These are phyloP conservation scores for Rhizomucor miehei DNA, from an alignment of 371 early-diverging fungal species.

Conservation along the genomic window DNA sequence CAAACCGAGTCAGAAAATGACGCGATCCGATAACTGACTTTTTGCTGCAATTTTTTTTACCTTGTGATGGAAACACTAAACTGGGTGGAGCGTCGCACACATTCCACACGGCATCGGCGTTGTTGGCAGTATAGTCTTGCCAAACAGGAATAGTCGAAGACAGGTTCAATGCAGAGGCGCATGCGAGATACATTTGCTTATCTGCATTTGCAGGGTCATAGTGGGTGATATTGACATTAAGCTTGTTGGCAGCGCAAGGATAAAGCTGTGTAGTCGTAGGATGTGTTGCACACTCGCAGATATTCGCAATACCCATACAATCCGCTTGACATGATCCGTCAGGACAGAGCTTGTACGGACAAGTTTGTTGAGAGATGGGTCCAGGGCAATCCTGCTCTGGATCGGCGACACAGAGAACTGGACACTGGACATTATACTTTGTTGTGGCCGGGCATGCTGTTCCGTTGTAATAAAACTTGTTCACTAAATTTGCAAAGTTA, in stretches of 20 bases:
- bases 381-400: constrained; percentile 45
- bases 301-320: constrained; percentile 18
- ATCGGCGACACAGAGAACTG: constrained; percentile 49
- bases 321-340: constrained; percentile 40
- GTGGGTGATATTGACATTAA: constrained; percentile 22
- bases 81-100: constrained; percentile 35
- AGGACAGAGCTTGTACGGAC: constrained; percentile 28
- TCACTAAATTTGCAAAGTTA: constrained; percentile 28
- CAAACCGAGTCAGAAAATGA: constrained; percentile 49
- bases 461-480: constrained; percentile 42
- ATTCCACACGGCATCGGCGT: constrained; percentile 30
- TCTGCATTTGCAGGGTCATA: constrained; percentile 39
- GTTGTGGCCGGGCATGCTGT: constrained; percentile 39
- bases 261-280: constrained; percentile 5
- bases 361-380: constrained; percentile 39
- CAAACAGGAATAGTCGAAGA: constrained; percentile 27
- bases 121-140: constrained; percentile 40
- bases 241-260: constrained; percentile 5
- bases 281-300: constrained; percentile 24
- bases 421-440: constrained; percentile 39
- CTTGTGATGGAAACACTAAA: constrained; percentile 36
- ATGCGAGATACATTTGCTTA: constrained; percentile 31
- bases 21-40: constrained; percentile 41
- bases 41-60: too few relatives aligned
- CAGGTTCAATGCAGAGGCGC: constrained; percentile 25